A percentile compares a stretch with the other conserved stretches of the same genome.
Conservation (phyloP, 768 basidiomycete species). For the Leccinum truebloodii region DNA sequence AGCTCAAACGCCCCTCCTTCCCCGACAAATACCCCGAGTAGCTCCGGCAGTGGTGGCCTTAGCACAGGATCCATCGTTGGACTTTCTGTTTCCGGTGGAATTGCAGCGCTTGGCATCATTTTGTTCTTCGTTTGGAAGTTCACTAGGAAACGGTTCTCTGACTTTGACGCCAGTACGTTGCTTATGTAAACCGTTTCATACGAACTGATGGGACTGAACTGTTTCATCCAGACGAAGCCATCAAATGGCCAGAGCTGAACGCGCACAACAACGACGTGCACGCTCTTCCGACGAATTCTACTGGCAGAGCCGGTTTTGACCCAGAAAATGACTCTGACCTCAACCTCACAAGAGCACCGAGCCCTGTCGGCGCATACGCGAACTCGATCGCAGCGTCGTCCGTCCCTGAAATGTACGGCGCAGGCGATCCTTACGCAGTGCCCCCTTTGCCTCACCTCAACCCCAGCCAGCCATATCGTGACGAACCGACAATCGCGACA, state of each 20-base stretch:
- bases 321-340: constrained; percentile 60
- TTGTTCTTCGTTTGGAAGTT: constrained; percentile 87
- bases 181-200: constrained; percentile 16
- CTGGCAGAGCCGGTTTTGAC: constrained; percentile 68
- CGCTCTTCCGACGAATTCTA: constrained; percentile 66
- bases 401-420: constrained; percentile 40
- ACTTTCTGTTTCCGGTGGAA: constrained; percentile 77
- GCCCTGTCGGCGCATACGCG: constrained; percentile 47
- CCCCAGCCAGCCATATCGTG: constrained; percentile 51
- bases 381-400: constrained; percentile 47
- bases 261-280: constrained; percentile 57
- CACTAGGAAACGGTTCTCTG: constrained; percentile 71
- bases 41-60: constrained; percentile 43
- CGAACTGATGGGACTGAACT: constrained; percentile 1
- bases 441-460: constrained; percentile 82
- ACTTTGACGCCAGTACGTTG: constrained; percentile 78
- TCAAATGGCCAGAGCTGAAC: constrained; percentile 91
- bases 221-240: constrained; percentile 62
- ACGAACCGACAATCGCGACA: too few species aligned
- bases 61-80: constrained; percentile 76
- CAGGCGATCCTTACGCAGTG: constrained; percentile 73
- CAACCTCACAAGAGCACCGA: constrained; percentile 54
- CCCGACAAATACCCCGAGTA: constrained; percentile 18
- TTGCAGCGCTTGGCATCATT: constrained; percentile 68
- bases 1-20: constrained; percentile 31